These are phyloP conservation scores for Emericellopsis cladophorae DNA, from an alignment of 2,329 filamentous ascomycete genomes.

Conservation along the genomic window DNA sequence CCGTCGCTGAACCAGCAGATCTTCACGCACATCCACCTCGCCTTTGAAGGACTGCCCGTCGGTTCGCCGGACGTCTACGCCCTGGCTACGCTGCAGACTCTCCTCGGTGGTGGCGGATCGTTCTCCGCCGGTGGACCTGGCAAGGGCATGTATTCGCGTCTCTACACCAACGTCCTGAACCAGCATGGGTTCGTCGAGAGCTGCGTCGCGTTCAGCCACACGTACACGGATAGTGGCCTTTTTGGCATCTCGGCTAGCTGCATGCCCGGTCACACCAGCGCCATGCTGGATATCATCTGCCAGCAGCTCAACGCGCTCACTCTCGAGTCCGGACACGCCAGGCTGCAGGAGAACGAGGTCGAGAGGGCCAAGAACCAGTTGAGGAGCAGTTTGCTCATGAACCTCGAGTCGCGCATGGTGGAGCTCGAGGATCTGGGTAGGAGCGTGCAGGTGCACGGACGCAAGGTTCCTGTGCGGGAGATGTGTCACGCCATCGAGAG, in stretches of 20 bases:
- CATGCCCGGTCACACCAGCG: constrained; percentile 59
- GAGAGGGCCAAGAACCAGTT: constrained; percentile 95
- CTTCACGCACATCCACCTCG: constrained; percentile 87
- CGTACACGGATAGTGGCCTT: constrained; percentile 87
- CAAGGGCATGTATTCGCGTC: constrained; percentile 96
- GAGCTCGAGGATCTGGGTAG: constrained; percentile 91
- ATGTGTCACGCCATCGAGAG: constrained; percentile 84
- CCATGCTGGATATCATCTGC: constrained; percentile 94
- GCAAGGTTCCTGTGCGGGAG: constrained; percentile 80
- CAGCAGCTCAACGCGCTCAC: constrained; percentile 73
- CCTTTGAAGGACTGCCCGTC: constrained; percentile 90
- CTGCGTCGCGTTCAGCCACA: constrained; percentile 93
- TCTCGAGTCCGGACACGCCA: constrained; percentile 59
- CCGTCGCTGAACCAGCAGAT: constrained; percentile 66
- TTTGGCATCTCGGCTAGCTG: constrained; percentile 90
- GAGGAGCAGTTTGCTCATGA: constrained; percentile 83
- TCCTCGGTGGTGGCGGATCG: constrained; percentile 89
- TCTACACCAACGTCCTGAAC: constrained; percentile 97
- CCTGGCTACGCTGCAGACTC: constrained; percentile 85
- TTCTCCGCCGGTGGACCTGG: constrained; percentile 94
- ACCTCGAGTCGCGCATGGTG: constrained; percentile 92
- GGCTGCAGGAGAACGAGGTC: constrained; percentile 67
- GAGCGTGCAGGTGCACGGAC: constrained; percentile 93
- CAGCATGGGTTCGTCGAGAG: constrained; percentile 96
- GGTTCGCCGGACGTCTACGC: constrained; percentile 89